These are phyloP conservation scores for Stachybotrys elegans DNA, from an alignment of 2,329 filamentous ascomycete genomes.

Conservation along the genomic window DNA sequence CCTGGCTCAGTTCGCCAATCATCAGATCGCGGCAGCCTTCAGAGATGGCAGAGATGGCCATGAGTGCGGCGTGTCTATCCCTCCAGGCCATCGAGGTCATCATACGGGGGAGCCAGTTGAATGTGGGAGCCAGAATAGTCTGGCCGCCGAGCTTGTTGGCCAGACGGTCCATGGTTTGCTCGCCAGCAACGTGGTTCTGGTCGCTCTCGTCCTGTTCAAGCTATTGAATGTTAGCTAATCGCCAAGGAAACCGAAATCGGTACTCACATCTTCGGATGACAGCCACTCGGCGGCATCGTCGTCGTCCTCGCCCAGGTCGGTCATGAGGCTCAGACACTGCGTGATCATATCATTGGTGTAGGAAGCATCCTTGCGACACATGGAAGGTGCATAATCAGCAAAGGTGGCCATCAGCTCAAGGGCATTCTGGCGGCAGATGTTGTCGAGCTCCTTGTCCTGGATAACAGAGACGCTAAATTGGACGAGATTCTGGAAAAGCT, in stretches of 20 bases:
- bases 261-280: constrained; percentile 76
- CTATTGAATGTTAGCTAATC: constrained; percentile 36
- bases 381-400: constrained; percentile 85
- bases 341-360: constrained; percentile 98
- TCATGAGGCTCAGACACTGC: constrained; percentile 96
- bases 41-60: constrained; percentile 98
- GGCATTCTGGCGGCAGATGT: constrained; percentile 88
- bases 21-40: constrained; percentile 95
- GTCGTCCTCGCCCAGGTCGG: constrained; percentile 89
- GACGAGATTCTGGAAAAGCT: constrained; percentile 86
- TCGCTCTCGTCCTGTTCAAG: constrained; percentile 95
- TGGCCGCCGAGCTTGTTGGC: constrained; percentile 96
- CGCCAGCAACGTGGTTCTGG: constrained; percentile 92
- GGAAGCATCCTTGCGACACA: constrained; percentile 90
- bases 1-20: constrained; percentile 89
- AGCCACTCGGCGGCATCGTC: constrained; percentile 96
- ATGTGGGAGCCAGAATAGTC: constrained; percentile 87
- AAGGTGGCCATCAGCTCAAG: constrained; percentile 98
- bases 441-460: constrained; percentile 89
- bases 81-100: constrained; percentile 93
- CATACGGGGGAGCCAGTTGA: constrained; percentile 96
- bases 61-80: constrained; percentile 91
- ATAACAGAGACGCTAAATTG: constrained; percentile 91
- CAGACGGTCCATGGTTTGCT: constrained; percentile 96
- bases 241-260: background rate